Evolutionary conservation across 192 early-diverging fungal species (phyloP).

Genomic region (Kappamyces sp.): DNA sequence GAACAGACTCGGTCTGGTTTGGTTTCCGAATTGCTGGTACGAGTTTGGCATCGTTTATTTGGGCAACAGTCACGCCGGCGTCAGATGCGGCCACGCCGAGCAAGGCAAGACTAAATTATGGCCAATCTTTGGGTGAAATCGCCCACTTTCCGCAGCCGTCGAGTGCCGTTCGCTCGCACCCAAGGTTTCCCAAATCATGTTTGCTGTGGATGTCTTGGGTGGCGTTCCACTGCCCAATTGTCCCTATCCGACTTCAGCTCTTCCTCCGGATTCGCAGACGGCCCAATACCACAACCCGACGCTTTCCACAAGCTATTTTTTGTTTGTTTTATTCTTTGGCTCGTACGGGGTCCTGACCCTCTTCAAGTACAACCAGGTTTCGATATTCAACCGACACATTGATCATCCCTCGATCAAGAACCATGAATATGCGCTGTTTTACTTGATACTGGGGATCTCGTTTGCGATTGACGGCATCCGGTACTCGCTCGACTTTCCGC

Average conservation of each 20-base stretch:
- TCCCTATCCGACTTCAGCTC: constrained; percentile 24
- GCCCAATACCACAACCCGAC: constrained; percentile 26
- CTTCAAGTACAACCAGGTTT: constrained; percentile 17
- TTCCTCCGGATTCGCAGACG: constrained; percentile 10
- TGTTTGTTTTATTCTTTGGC: constrained; percentile 14
- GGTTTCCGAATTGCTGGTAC: too few relatives aligned
- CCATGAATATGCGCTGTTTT: constrained; percentile 25
- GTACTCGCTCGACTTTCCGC: constrained; percentile 27
- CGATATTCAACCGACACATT: constrained; percentile 34
- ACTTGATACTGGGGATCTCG: constrained; percentile 18
- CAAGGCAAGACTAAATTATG: too few relatives aligned
- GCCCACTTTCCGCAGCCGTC: too few relatives aligned
- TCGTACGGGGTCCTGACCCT: constrained; percentile 17
- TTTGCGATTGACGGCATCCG: constrained; percentile 31
- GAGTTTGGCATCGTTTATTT: too few relatives aligned
- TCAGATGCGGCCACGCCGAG: too few relatives aligned
- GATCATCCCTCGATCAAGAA: constrained; percentile 26
- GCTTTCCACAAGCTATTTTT: constrained; percentile 23
- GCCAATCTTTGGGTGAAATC: too few relatives aligned
- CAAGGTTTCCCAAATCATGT: constrained; percentile 6
- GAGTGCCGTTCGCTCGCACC: too few relatives aligned
- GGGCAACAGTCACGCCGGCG: too few relatives aligned
- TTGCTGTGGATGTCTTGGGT: constrained; percentile 23
- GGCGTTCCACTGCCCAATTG: constrained; percentile 35
- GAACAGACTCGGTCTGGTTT: too few relatives aligned